Evolutionary conservation across 2,329 filamentous ascomycete genomes (phyloP).

Genomic region (Nemania sp.): DNA sequence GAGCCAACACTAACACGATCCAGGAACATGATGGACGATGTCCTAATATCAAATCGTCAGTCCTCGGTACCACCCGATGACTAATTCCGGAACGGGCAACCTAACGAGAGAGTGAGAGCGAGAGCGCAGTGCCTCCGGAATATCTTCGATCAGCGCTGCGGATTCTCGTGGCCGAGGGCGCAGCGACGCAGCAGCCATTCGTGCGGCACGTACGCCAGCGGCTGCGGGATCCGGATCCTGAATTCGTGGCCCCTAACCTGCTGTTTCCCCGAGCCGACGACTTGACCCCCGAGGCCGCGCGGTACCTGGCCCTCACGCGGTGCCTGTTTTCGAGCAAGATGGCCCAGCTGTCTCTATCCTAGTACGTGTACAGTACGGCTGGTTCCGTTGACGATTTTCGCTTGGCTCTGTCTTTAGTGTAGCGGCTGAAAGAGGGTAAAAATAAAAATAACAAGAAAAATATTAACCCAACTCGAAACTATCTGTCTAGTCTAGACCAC

Average conservation of each 20-base stretch:
- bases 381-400: no score
- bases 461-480: no score
- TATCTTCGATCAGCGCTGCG: conserved; percentile 42
- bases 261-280: conserved; percentile 35
- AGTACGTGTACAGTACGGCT: conserved; percentile 32
- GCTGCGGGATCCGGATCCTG: conserved; percentile 33
- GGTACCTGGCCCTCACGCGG: conserved; percentile 39
- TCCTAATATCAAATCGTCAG: conserved; percentile 44
- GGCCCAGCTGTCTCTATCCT: conserved; percentile 36
- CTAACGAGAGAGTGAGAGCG: neutral
- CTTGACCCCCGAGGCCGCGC: conserved; percentile 31
- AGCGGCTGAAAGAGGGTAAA: no score
- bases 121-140: conserved; percentile 37
- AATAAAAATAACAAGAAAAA: no score
- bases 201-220: conserved; percentile 40
- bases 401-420: no score
- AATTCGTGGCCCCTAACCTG: conserved; percentile 22
- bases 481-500: conserved; percentile 36
- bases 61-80: no score
- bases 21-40: conserved; percentile 48
- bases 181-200: conserved; percentile 38
- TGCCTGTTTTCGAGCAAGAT: conserved; percentile 45
- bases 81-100: no score
- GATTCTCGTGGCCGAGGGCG: conserved; percentile 39
- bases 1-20: neutral